Conservation (phyloP, 2,329 filamentous ascomycete genomes). For the Xylariaceae sp. region DNA sequence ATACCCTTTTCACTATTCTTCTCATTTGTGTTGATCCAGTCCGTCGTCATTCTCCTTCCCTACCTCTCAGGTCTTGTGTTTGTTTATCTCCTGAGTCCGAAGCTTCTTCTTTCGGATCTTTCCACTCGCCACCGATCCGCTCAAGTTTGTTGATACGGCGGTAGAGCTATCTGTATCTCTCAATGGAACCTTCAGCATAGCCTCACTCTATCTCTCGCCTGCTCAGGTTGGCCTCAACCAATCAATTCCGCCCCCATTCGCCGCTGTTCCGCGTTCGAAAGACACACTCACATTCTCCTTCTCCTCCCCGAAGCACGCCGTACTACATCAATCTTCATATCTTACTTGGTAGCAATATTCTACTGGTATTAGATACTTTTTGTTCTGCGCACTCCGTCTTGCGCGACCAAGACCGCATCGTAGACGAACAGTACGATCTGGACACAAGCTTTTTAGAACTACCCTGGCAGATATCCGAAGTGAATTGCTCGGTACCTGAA, state of each 20-base stretch:
- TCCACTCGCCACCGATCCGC: not conserved
- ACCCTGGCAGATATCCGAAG: too few relatives aligned
- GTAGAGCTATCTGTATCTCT: not conserved
- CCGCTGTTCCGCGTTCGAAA: constrained; percentile 12
- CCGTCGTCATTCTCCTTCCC: too few relatives aligned
- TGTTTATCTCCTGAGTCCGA: too few relatives aligned
- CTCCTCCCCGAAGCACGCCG: constrained; percentile 18
- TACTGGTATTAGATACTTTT: constrained; percentile 8
- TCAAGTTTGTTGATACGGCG: not conserved
- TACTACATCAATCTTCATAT: constrained; percentile 13
- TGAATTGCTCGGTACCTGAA: too few relatives aligned
- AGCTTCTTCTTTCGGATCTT: not conserved
- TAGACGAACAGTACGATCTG: constrained; percentile 8
- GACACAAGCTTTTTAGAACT: constrained; percentile 9
- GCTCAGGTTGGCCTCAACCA: not conserved
- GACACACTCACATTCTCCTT: constrained; percentile 8
- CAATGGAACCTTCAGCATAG: constrained; percentile 13
- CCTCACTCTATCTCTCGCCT: constrained; percentile 11
- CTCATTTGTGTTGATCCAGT: too few relatives aligned
- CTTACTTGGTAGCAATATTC: constrained; percentile 19
- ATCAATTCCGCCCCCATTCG: constrained; percentile 5
- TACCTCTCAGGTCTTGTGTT: too few relatives aligned
- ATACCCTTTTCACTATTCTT: too few relatives aligned
- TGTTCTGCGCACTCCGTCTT: not conserved
- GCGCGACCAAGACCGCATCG: constrained; percentile 12